Base-by-base conservation (phyloP, 2,329 filamentous ascomycete genomes). In the Diaporthe citriasiana region DNA sequence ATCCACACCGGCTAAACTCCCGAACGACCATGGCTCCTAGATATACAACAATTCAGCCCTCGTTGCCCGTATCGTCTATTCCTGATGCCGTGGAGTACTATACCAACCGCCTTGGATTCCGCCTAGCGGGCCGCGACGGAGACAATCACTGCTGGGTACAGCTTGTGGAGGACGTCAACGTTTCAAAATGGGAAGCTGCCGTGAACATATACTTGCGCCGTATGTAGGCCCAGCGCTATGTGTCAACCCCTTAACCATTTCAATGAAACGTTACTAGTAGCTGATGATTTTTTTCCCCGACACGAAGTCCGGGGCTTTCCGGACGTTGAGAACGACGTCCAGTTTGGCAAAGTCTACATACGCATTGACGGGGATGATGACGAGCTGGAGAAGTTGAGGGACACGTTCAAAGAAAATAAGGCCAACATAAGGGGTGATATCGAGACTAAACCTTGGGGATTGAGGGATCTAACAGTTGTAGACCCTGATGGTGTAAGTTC, bases 101-200 rank as follows among this genome's bases (percentile, higher is more conserved):
- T 4, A 71, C 56, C 2, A 9, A 35, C 12, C n/a, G 56, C 13
- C 70, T 71, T 19, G 70, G 70, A 7, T 71, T 71, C 35, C 70
- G 70, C 59, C 57, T 71, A 5, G 70, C 70, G 22, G 70, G 70
- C 56, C 70, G 70, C 7, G 70, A 71, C 42, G 45, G 70, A 27
- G 70, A 71, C 30, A 42, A 71, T 47, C 70, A 71, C 22, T 71
- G 70, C 70, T 71, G 70, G 56, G 45, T 71, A 17, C 70, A 71
- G 47, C 70, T 71, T 19, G 70, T 71, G 25, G 50, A 63, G 7
- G 70, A 71, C 45, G 47, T 17, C 45, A 45, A 17, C 13, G 22
- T 63, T 10, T 53, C 70, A 7, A 71, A 45, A n/a, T 71, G 56
- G 70, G 70, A 71, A 53, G 70, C 57, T 35, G 35, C 70, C 4